Evolutionary conservation across 116 monocot genomes (phyloP).

Genomic region (Trichopus zeylanicus): DNA sequence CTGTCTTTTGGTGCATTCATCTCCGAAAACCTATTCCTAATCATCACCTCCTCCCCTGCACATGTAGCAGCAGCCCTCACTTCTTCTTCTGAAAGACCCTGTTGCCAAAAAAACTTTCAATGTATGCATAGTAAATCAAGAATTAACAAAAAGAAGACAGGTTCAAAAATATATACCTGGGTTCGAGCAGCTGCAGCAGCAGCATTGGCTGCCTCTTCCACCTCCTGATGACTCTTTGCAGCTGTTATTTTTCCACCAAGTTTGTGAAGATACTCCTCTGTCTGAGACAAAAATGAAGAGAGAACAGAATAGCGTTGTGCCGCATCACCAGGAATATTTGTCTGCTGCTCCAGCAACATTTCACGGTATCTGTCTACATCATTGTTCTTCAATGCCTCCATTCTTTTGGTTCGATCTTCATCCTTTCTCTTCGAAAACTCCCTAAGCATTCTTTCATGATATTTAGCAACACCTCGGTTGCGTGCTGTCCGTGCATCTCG

Average conservation of each 20-base stretch:
- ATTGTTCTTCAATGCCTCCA: slow-evolving; percentile 98
- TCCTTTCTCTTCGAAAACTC: slow-evolving; percentile 91
- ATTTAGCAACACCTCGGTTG: slow-evolving; percentile 83
- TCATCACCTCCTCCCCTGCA: slow-evolving; percentile 89
- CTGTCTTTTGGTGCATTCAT: slow-evolving; percentile 80
- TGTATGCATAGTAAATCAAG: not conserved
- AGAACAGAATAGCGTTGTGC: slow-evolving; percentile 80
- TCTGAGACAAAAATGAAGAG: slow-evolving; percentile 91
- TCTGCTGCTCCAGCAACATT: slow-evolving; percentile 93
- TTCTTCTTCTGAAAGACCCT: slow-evolving; percentile 96
- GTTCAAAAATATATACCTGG: slow-evolving; percentile 27
- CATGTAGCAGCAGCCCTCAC: slow-evolving; percentile 76
- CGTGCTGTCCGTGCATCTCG: slow-evolving; percentile 83
- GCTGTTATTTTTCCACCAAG: slow-evolving; percentile 91
- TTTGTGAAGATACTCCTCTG: slow-evolving; percentile 90
- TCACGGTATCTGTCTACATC: slow-evolving; percentile 91
- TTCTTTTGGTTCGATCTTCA: slow-evolving; percentile 80
- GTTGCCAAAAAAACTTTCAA: slow-evolving; percentile 5
- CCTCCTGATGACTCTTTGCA: slow-evolving; percentile 76
- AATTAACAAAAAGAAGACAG: not conserved
- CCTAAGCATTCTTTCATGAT: slow-evolving; percentile 88
- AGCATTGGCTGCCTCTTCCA: slow-evolving; percentile 76
- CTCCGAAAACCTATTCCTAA: slow-evolving; percentile 85
- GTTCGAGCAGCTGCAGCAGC: slow-evolving; percentile 69
- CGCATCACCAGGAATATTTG: slow-evolving; percentile 72